These are phyloP conservation scores for Stenocarpella maydis DNA, from an alignment of 2,329 filamentous ascomycete genomes.

Conservation along the genomic window DNA sequence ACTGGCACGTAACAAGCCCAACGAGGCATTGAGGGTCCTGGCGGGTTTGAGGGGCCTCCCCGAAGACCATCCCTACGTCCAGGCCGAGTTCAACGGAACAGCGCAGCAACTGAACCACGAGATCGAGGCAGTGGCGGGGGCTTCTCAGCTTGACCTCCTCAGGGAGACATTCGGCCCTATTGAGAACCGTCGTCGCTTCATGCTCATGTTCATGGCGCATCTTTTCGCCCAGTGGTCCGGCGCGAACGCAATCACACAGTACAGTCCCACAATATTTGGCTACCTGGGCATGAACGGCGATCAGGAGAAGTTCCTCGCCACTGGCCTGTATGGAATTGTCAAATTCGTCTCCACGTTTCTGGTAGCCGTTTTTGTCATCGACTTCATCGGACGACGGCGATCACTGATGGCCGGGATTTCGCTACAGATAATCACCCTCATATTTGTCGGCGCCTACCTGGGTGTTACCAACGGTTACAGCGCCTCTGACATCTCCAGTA, in stretches of 20 bases:
- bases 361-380: conserved; percentile 81
- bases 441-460: conserved; percentile 69
- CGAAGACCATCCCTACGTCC: background rate
- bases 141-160: conserved; percentile 69
- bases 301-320: conserved; percentile 75
- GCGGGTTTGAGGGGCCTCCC: background rate
- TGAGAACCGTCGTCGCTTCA: conserved; percentile 77
- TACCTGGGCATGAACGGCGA: conserved; percentile 75
- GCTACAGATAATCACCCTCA: conserved; percentile 69
- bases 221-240: conserved; percentile 78
- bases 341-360: conserved; percentile 73
- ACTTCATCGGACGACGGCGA: conserved; percentile 79
- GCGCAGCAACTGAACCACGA: conserved; percentile 69
- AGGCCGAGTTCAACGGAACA: background rate
- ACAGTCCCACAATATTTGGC: conserved; percentile 76
- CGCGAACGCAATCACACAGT: conserved; percentile 77
- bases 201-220: conserved; percentile 73
- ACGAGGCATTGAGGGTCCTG: background rate
- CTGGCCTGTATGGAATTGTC: conserved; percentile 77
- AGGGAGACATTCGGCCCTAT: conserved; percentile 74
- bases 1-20: background rate
- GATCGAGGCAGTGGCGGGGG: conserved; percentile 73
- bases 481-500: conserved; percentile 54
- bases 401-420: conserved; percentile 67
- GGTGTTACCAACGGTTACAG: conserved; percentile 68